Evolutionary conservation across 495 filamentous ascomycete species (phyloP), one percentile per base, ranked within the genome.

Genomic region (Hyaloscypha hepaticicola): DNA sequence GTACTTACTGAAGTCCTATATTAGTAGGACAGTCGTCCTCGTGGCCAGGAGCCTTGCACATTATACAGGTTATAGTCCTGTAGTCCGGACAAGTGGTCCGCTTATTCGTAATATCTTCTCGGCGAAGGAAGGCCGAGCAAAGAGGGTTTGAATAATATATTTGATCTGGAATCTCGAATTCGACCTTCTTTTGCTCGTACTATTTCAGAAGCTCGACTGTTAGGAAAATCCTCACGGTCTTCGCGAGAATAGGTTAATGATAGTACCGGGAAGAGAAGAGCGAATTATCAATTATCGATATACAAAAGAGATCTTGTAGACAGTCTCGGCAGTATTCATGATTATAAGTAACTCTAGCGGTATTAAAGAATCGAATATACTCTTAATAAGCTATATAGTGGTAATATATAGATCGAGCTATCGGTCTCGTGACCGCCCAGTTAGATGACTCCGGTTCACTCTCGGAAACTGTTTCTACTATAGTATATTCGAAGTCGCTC

Each of bases 61-160:
- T 60, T 5, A 73, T 74, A 65, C 80, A 82, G 21, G 79, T 80
- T 8, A 52, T 63, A n/a, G 38, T 52, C 19, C 55, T 50, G 66
- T 78, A 82, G 9, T 67, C 49, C 6, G 70, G 55, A 60, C 78
- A 83, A 27, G 61, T 61, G 5, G 75, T 78, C 34, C 45, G 29
- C 26, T 63, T 60, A n/a, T 60, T 52, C 5, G 33, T 19, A 34
- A 71, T 71, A 28, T 31, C 12, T 14, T 51, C 29, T 11, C 21
- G 19, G 19, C 1, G 49, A 28, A 71, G 64, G 48, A 73, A 74
- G 5, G 63, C 41, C 1, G 64, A 68, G 64, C 72, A 74, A 12
- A 33, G 1, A 1, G 64, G 45, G 28, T 62, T 64, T 16, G 63
- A 67, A 53, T 72, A 75, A 48, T 75, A 74, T 1, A 60, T 66